phyloP scores from a whole-genome alignment of 148 eudicot genomes.

The Fagopyrum tataricum region DNA sequence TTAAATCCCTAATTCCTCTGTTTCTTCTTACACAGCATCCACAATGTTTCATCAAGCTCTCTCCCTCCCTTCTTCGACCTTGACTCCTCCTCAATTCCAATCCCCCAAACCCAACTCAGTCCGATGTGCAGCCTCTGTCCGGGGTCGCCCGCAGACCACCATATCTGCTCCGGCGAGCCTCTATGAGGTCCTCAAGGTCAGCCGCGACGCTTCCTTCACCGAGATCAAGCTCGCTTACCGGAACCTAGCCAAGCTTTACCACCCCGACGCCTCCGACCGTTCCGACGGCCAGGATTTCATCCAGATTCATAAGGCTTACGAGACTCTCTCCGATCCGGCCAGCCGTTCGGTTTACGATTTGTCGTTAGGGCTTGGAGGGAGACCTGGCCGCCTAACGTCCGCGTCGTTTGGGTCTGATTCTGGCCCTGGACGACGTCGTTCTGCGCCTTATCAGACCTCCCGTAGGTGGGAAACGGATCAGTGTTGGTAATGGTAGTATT shows the following conservation, averaged over 20 bases:
- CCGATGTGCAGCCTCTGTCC: constrained; percentile 3
- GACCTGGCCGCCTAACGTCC: constrained; percentile 16
- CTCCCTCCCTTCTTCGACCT: constrained; percentile 1
- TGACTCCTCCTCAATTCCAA: neutral
- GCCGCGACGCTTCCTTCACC: constrained; percentile 30
- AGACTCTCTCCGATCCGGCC: constrained; percentile 62
- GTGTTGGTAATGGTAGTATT: neutral
- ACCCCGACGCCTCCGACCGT: constrained; percentile 37
- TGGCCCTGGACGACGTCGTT: constrained; percentile 7
- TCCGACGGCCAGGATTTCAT: constrained; percentile 47
- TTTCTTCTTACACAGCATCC: neutral
- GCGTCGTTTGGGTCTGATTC: constrained; percentile 1
- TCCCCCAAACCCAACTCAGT: neutral
- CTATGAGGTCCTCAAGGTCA: neutral
- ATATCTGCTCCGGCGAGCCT: neutral
- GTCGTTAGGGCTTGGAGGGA: constrained; percentile 1
- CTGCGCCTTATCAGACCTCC: neutral
- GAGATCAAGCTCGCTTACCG: constrained; percentile 70
- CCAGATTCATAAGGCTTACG: constrained; percentile 56
- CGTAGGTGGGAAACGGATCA: constrained; percentile 12
- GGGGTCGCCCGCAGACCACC: neutral
- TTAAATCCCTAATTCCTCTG: neutral
- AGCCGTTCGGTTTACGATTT: neutral
- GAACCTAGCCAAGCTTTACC: constrained; percentile 48
- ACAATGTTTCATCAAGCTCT: constrained; percentile 7